phyloP scores from a whole-genome alignment of 2,329 filamentous ascomycete genomes.

The Stagonosporopsis tanaceti region DNA sequence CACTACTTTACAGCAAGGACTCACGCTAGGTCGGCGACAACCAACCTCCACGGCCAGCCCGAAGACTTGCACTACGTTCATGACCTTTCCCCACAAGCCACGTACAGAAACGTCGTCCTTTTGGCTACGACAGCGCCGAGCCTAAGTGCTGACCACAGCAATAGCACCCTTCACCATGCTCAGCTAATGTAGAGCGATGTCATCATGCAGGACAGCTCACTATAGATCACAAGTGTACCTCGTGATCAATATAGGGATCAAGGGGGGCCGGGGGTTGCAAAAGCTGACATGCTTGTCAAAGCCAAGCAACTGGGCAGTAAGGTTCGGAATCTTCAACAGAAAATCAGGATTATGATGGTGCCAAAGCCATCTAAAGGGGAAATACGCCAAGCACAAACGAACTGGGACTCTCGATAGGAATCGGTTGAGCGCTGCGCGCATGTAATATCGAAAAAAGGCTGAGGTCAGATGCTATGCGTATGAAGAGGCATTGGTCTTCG shows the following conservation, averaged over 20 bases:
- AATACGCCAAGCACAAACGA: not conserved
- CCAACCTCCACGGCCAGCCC: not conserved
- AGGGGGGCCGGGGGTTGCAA: not conserved
- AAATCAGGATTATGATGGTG: not conserved
- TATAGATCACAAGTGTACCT: not conserved
- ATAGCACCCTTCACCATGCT: not conserved
- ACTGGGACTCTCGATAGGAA: not conserved
- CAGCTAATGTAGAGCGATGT: not conserved
- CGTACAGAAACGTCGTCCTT: not conserved
- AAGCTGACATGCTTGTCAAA: not conserved
- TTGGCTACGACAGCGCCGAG: not conserved
- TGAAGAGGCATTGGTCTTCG: not conserved
- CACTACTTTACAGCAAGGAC: not conserved
- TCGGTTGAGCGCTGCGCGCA: not conserved
- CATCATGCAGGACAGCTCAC: not conserved
- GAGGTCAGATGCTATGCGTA: not conserved
- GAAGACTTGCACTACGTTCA: not conserved
- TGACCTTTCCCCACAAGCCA: not conserved
- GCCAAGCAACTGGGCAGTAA: not conserved
- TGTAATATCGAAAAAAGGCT: not conserved
- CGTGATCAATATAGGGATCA: not conserved
- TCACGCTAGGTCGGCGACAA: not conserved
- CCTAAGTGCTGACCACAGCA: not conserved
- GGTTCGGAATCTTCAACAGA: not conserved
- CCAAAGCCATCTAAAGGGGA: not conserved